Percentiles rank a stretch among this genome's conserved stretches.
Evolutionary conservation across 2,329 filamentous ascomycete genomes (phyloP).

Genomic region (Sclerotinia sclerotiorum): DNA sequence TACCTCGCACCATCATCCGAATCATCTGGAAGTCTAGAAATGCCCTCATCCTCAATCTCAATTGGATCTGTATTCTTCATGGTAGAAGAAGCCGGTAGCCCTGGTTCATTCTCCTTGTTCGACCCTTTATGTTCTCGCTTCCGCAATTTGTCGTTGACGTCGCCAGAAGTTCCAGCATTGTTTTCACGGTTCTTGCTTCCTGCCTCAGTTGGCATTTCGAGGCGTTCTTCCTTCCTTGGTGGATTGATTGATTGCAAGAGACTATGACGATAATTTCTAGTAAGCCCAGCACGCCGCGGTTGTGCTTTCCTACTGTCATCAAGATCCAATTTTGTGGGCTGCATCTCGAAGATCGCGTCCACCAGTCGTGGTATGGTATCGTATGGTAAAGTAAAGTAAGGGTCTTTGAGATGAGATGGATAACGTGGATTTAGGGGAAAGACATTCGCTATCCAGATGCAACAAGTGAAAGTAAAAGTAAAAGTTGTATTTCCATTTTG

Average conservation of each 20-base stretch:
- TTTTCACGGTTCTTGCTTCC: neutral
- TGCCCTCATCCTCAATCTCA: slow-evolving; percentile 9
- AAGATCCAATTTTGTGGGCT: slow-evolving; percentile 14
- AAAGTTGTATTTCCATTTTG: neutral
- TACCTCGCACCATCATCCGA: slow-evolving; percentile 17
- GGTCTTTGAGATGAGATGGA: neutral
- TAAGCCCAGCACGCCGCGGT: slow-evolving; percentile 18
- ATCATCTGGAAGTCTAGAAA: slow-evolving; percentile 18
- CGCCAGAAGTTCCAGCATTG: neutral
- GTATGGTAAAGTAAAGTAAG: neutral
- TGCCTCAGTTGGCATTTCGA: neutral
- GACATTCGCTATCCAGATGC: neutral
- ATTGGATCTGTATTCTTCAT: neutral
- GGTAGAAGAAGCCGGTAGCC: neutral
- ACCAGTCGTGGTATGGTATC: neutral
- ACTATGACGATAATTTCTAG: neutral
- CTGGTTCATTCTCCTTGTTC: slow-evolving; percentile 9
- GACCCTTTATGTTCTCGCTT: slow-evolving; percentile 7
- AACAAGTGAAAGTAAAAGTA: neutral
- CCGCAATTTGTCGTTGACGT: neutral
- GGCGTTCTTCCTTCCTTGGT: neutral
- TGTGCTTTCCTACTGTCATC: slow-evolving; percentile 19
- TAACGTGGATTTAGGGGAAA: neutral
- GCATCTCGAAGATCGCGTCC: slow-evolving; percentile 21
- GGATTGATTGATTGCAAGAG: slow-evolving; percentile 19